These are phyloP conservation scores for Huntiella moniliformis DNA, from an alignment of 2,329 filamentous ascomycete genomes.

Conservation along the genomic window DNA sequence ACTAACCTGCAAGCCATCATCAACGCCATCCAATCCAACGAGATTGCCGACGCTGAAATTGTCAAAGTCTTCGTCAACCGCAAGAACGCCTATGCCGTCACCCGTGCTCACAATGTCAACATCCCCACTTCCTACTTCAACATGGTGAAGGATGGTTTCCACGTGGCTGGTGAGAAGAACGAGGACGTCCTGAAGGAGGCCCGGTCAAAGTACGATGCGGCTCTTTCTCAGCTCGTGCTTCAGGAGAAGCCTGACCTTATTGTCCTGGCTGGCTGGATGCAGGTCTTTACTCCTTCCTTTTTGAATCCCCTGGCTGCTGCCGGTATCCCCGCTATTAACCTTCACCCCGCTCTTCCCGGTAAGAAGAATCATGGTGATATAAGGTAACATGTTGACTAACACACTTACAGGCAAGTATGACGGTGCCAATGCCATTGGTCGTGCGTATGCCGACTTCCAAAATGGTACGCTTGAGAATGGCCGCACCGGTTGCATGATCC, in stretches of 20 bases:
- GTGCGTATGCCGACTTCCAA: constrained; percentile 56
- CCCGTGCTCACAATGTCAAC: constrained; percentile 26
- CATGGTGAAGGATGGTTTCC: constrained; percentile 51
- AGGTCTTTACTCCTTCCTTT: constrained; percentile 54
- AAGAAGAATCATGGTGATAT: constrained; percentile 2
- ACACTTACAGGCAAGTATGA: constrained; percentile 44
- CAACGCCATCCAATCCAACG: constrained; percentile 24
- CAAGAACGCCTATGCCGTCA: constrained; percentile 26
- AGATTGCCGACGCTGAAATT: constrained; percentile 25
- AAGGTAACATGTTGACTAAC: background rate
- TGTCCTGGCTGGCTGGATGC: constrained; percentile 76
- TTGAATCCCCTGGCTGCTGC: constrained; percentile 45
- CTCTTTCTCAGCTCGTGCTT: constrained; percentile 50
- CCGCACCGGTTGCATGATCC: constrained; percentile 73
- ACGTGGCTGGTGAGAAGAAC: constrained; percentile 40
- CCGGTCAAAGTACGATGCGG: constrained; percentile 53
- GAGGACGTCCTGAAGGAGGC: constrained; percentile 32
- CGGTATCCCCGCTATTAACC: constrained; percentile 55
- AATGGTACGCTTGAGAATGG: constrained; percentile 42
- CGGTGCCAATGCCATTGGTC: constrained; percentile 57
- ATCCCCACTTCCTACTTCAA: constrained; percentile 72
- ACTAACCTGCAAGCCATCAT: constrained; percentile 63
- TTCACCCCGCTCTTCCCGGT: constrained; percentile 41
- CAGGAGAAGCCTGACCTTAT: constrained; percentile 49
- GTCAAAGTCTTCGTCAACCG: constrained; percentile 30